Base-by-base conservation (phyloP, 257 asterid species). In the Plectranthus barbatus region DNA sequence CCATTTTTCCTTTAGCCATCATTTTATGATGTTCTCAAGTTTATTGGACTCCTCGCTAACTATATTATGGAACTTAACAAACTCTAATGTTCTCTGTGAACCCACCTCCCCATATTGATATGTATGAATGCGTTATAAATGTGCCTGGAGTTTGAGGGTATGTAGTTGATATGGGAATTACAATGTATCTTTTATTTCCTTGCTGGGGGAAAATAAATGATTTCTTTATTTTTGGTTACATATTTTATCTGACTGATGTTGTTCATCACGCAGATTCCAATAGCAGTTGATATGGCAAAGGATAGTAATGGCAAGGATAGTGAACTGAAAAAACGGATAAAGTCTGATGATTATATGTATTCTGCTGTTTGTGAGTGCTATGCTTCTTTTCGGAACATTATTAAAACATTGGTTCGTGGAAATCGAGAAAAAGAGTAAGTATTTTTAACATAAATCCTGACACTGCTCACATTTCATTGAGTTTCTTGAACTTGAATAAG, bases 281-380 rank as follows among this genome's bases (percentile, higher is more conserved):
- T 87, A 65, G 97, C 97, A 18, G 88, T 90, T 60, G 97, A 90
- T 73, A 90, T 90, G 95, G 97, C 97, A 26, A 90, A 90, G 80
- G 95, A 90, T 60, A 90, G 95, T 79, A 85, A 87, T 51, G 97
- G 95, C 61, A 85, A 85, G 76, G 95, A 87, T 48, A 79, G 81
- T 65, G 97, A 90, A 70, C 80, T 90, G 76, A 83, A 78, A 71
- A 90, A 83, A 75, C 77, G 95, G 79, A 87, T 90, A 24, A 84
- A 72, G 49, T 79, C 86, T 11, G 95, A 87, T 74, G 84, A 62
- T 65, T 90, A 87, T 66, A 90, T 87, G 97, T 85, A 89, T 56
- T 83, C 88, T 72, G 88, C 97, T 60, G 95, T 90, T 64, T 71
- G 88, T 24, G 97, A 90, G 82, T 85, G 95, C 83, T 90, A 90